phyloP scores from a whole-genome alignment of 164 flowering plant species.

The Vitis rotundifolia region DNA sequence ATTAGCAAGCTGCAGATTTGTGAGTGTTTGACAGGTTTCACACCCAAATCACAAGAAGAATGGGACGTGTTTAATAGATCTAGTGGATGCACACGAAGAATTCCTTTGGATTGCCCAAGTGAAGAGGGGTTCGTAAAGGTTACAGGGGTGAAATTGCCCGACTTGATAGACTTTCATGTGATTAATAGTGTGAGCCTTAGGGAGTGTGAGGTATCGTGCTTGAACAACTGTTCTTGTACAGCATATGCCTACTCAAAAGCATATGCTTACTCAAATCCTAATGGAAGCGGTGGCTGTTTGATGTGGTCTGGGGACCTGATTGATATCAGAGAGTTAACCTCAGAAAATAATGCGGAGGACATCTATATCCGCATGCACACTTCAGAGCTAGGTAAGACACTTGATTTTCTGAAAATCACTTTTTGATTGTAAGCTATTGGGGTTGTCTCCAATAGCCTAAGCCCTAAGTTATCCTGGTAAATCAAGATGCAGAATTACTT shows the following conservation, averaged over 20 bases:
- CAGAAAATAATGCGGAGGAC: slow-evolving; percentile 2
- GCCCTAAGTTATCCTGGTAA: no score
- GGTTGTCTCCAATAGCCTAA: no score
- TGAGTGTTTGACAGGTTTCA: slow-evolving; percentile 7
- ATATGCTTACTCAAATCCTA: slow-evolving; percentile 10
- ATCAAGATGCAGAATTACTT: no score
- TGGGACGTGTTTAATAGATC: no score
- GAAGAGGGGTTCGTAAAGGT: slow-evolving; percentile 24
- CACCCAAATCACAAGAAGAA: background rate
- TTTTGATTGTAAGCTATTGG: no score
- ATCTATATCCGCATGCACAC: slow-evolving; percentile 15
- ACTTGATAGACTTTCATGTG: background rate
- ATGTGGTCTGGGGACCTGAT: slow-evolving; percentile 25
- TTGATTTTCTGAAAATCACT: background rate
- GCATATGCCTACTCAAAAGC: slow-evolving; percentile 22
- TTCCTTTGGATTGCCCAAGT: slow-evolving; percentile 4
- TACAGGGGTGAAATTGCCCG: slow-evolving; percentile 22
- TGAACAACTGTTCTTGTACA: slow-evolving; percentile 28
- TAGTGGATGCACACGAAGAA: slow-evolving; percentile 1
- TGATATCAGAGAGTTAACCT: slow-evolving; percentile 14
- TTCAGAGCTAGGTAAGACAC: slow-evolving; percentile 23
- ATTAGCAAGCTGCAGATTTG: background rate
- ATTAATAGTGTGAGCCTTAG: background rate
- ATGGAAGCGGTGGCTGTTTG: slow-evolving; percentile 24
- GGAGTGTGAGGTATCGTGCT: slow-evolving; percentile 20